Conservation (phyloP, 208 protist species). For the Kentomonas sorsogonicus region DNA sequence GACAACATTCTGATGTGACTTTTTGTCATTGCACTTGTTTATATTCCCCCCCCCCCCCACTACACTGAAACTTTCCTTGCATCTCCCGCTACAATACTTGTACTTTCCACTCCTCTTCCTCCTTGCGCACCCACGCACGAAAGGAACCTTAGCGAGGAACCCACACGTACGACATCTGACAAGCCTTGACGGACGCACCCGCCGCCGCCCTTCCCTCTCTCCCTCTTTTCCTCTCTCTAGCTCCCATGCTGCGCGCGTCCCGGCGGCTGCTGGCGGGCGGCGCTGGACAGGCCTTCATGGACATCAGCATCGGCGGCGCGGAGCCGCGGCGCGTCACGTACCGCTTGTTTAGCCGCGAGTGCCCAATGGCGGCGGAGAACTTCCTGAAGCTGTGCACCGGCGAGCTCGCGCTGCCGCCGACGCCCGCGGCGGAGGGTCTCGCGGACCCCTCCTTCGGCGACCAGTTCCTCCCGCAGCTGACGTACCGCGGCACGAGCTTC, state of each 20-base stretch:
- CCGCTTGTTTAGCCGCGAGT: conserved; percentile 73
- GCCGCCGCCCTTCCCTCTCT: no score
- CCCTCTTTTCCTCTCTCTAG: conserved; percentile 16
- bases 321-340: conserved; percentile 60
- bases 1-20: no score
- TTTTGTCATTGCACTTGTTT: no score
- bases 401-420: conserved; percentile 59
- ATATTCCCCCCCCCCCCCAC: no score
- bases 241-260: conserved; percentile 34
- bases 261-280: conserved; percentile 16
- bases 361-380: conserved; percentile 76
- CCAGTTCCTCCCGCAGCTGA: conserved; percentile 81
- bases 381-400: conserved; percentile 88
- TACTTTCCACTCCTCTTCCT: no score
- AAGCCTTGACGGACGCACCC: no score
- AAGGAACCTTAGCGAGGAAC: no score
- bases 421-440: conserved; percentile 51
- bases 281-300: conserved; percentile 63
- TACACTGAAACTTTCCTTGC: no score
- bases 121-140: no score
- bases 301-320: conserved; percentile 50
- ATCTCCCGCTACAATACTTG: no score
- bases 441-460: conserved; percentile 63
- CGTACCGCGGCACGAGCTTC: conserved; percentile 87
- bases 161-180: no score